A percentile compares a stretch with the other conserved stretches of the same genome.
Evolutionary conservation across 306 rosid genomes (phyloP).

Genomic region (Prunus campanulata): DNA sequence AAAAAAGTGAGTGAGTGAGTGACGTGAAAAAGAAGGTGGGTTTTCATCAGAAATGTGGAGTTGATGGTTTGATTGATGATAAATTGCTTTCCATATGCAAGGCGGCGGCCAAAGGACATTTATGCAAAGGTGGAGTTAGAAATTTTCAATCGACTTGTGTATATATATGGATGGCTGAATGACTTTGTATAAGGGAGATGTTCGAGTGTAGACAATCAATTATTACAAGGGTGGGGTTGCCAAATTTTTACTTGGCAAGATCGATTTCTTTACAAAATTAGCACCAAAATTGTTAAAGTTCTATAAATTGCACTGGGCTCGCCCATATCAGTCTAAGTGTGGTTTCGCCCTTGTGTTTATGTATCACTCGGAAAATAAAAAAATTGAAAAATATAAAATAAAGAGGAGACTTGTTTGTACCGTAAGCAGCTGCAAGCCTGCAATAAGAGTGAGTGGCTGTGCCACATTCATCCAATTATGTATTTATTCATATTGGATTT

Average conservation of each 20-base stretch:
- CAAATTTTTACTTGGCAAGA: no score
- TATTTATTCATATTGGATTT: background rate
- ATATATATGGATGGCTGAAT: no score
- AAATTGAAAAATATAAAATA: background rate
- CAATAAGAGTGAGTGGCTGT: constrained; percentile 11
- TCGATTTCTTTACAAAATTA: no score
- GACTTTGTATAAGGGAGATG: no score
- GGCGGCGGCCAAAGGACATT: constrained; percentile 18
- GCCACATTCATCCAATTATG: constrained; percentile 2
- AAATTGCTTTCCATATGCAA: constrained; percentile 2
- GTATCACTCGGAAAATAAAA: background rate
- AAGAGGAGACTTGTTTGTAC: constrained; percentile 2
- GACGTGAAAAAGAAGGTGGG: constrained; percentile 51
- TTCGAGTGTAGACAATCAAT: no score
- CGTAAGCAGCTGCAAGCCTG: constrained; percentile 20
- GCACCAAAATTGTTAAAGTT: no score
- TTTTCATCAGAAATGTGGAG: constrained; percentile 12
- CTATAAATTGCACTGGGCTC: no score
- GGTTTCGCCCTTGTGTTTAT: no score
- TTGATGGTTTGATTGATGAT: constrained; percentile 17
- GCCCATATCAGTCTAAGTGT: no score
- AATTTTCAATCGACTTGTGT: no score
- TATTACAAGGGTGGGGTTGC: no score
- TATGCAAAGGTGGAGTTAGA: no score
- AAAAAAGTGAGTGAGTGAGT: constrained; percentile 26